Conservation (phyloP, 2,329 filamentous ascomycete species). For the Scolecobasidium constrictum region DNA sequence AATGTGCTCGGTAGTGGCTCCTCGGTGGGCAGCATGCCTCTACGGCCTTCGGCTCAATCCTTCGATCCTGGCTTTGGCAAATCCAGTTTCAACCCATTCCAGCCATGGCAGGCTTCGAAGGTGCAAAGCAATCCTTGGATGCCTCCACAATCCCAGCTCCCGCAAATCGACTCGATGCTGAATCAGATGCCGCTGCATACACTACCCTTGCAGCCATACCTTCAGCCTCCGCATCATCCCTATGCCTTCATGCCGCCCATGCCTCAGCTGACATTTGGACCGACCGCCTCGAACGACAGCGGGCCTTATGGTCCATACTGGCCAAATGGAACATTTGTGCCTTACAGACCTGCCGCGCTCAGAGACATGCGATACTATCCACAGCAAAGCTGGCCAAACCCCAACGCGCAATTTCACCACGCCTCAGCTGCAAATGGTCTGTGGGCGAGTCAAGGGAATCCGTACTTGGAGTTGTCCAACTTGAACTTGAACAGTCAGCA, state of each 20-base stretch:
- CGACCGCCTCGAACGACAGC: slow-evolving; percentile 29
- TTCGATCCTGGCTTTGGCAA: slow-evolving; percentile 17
- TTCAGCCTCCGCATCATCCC: slow-evolving; percentile 34
- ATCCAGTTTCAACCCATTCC: slow-evolving; percentile 17
- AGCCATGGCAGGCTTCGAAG: not conserved
- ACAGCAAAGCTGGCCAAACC: slow-evolving; percentile 11
- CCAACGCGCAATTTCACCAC: not conserved
- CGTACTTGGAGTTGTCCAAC: not conserved
- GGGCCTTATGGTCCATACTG: slow-evolving; percentile 30
- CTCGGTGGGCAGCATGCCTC: not conserved
- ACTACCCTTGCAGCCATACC: not conserved
- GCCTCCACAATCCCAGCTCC: slow-evolving; percentile 31
- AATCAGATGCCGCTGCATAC: slow-evolving; percentile 42
- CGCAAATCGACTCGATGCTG: slow-evolving; percentile 50
- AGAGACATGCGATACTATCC: slow-evolving; percentile 26
- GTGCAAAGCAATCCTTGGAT: too few relatives aligned
- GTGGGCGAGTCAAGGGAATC: not conserved
- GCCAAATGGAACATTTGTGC: slow-evolving; percentile 29
- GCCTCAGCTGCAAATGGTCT: not conserved
- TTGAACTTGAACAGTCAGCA: slow-evolving; percentile 1
- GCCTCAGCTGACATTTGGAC: slow-evolving; percentile 23
- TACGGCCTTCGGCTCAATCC: not conserved
- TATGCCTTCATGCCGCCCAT: slow-evolving; percentile 14
- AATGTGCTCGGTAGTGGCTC: slow-evolving; percentile 12
- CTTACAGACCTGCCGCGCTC: slow-evolving; percentile 28